A percentile compares a stretch with the other conserved stretches of the same genome.
Evolutionary conservation across 176 grass and related monocot genomes (phyloP).

Genomic region (Bolboschoenus planiculmis): DNA sequence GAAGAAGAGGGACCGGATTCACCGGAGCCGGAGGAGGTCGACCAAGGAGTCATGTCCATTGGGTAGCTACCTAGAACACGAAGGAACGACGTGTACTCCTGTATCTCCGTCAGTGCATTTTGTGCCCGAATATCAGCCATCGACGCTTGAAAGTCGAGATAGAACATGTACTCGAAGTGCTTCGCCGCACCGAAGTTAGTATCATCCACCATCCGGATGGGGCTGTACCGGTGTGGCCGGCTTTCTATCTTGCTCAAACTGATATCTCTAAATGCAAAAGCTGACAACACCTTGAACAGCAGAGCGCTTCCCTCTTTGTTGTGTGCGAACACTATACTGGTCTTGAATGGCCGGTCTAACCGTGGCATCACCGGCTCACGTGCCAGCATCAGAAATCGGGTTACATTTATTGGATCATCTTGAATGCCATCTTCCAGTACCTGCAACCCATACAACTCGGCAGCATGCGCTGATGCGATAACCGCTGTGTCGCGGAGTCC

Average conservation of each 20-base stretch:
- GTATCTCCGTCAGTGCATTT: constrained; percentile 21
- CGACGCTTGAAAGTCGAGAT: constrained; percentile 37
- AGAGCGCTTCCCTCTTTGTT: constrained; percentile 22
- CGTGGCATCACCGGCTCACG: constrained; percentile 19
- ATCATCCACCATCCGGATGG: constrained; percentile 34
- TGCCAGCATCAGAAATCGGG: constrained; percentile 25
- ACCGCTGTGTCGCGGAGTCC: constrained; percentile 23
- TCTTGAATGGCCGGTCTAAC: constrained; percentile 28
- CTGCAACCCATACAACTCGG: constrained; percentile 22
- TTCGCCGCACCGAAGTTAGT: constrained; percentile 32
- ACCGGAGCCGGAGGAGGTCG: not conserved
- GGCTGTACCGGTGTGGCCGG: constrained; percentile 31
- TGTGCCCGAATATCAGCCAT: constrained; percentile 18
- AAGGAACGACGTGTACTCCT: constrained; percentile 28
- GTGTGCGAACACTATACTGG: constrained; percentile 24
- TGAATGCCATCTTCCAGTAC: constrained; percentile 14
- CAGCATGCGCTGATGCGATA: constrained; percentile 14
- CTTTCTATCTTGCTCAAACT: constrained; percentile 38
- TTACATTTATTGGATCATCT: constrained; percentile 25
- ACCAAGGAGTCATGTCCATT: constrained; percentile 25
- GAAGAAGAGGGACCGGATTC: not conserved
- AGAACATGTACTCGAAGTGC: constrained; percentile 44
- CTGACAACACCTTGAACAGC: constrained; percentile 41
- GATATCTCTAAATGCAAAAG: constrained; percentile 36
- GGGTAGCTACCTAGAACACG: constrained; percentile 24